Evolutionary conservation across 2,329 filamentous ascomycete genomes (phyloP), one percentile per base, ranked within the genome.

Genomic region (Talaromyces piceae): DNA sequence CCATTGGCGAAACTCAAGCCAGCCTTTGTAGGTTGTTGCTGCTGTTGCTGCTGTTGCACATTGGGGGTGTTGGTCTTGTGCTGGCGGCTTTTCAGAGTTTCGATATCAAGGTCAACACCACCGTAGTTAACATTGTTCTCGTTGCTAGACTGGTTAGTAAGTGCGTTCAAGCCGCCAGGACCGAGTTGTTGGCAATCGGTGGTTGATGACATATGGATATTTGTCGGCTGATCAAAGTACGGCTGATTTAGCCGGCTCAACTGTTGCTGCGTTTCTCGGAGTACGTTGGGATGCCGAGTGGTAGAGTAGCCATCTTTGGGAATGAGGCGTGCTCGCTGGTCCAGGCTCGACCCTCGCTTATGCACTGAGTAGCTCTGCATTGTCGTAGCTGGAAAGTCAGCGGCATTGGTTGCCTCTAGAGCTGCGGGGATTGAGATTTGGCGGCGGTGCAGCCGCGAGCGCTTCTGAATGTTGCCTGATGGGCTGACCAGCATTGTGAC

Each of bases 251-350:
- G 86, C 82, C 87, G 83, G 81, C 81, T 81, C 80, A 83, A 12
- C 77, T 90, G 87, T 84, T 88, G 83, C 82, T 91, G 88, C 83
- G 86, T 80, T 87, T 88, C 87, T 85, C 85, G 86, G 84, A 89
- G 80, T 75, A 82, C 79, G 80, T 89, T 86, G 81, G 91, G 87
- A 80, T 76, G 74, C 74, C 79, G 45, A 39, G 41, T 41, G 6
- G 22, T 41, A n/a, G n/a, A n/a, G 33, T 23, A 18, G 27, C 9
- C n/a, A 18, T 41, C 41, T 30, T 44, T 53, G 45, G 51, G 44
- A 4, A 45, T 26, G 22, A 47, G 68, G 63, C 73, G 69, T 75
- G 78, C 77, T 72, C 82, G 76, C 58, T 81, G 86, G 73, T 94
- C 88, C 63, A 94, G 78, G 74, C 87, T 93, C 73, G 91, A 82